A percentile compares a stretch with the other conserved stretches of the same genome.
phyloP scores from a whole-genome alignment of 257 asterid species.

The Haberlea rhodopensis region DNA sequence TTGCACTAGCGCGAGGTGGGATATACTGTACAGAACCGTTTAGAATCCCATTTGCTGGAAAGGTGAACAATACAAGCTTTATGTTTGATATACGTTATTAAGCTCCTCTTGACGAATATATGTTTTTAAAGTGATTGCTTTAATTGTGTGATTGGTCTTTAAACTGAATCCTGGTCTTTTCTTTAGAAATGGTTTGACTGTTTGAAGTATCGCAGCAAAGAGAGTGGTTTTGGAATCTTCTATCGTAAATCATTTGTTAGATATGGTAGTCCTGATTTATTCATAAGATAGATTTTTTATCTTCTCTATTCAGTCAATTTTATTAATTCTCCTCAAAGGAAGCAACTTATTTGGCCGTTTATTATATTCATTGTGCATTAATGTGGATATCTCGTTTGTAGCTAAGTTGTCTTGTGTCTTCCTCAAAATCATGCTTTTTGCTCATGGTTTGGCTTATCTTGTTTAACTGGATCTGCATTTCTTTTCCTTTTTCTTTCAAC shows the following conservation, averaged over 20 bases:
- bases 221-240: slow-evolving; percentile 8
- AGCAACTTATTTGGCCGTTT: neutral
- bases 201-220: neutral
- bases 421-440: neutral
- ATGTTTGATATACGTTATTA: neutral
- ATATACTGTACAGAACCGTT: slow-evolving; percentile 97
- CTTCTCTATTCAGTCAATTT: neutral
- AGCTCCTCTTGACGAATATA: slow-evolving; percentile 7
- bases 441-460: slow-evolving; percentile 8
- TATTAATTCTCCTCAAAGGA: slow-evolving; percentile 3
- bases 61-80: slow-evolving; percentile 48
- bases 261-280: neutral
- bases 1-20: slow-evolving; percentile 93
- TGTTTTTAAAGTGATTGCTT: neutral
- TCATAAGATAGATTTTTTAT: neutral
- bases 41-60: slow-evolving; percentile 97
- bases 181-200: slow-evolving; percentile 6
- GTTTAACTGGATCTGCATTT: no score
- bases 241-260: slow-evolving; percentile 8
- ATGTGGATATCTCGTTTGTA: neutral
- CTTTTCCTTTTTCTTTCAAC: neutral
- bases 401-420: neutral
- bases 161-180: slow-evolving; percentile 9
- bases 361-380: neutral
- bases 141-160: neutral